Percentiles rank a stretch among this genome's conserved stretches.
Evolutionary conservation across 1,284 basidiomycete species (phyloP).

Genomic region (Gomphus sp.): DNA sequence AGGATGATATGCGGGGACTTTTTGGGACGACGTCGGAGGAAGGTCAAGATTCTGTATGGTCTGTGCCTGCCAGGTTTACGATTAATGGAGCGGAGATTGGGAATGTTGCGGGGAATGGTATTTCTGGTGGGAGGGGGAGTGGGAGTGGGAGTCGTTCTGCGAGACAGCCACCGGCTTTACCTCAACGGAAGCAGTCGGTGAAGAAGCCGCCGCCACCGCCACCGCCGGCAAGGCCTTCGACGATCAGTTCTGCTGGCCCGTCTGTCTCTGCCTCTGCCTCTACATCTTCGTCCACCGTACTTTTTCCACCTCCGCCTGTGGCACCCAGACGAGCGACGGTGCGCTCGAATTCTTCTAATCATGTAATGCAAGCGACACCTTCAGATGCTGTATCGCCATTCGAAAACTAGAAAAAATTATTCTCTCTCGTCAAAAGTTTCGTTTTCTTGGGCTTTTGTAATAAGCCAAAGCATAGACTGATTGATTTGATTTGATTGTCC

Average conservation of each 20-base stretch:
- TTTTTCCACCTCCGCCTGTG: neutral
- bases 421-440: neutral
- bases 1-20: too few species aligned
- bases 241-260: neutral
- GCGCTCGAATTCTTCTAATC: neutral
- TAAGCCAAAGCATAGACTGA: neutral
- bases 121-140: neutral
- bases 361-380: neutral
- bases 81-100: neutral
- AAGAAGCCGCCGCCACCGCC: constrained; percentile 12
- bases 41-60: neutral
- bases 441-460: neutral
- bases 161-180: constrained; percentile 13
- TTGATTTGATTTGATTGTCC: too few species aligned
- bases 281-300: neutral
- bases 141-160: neutral
- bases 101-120: neutral
- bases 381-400: neutral
- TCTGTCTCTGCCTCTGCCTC: neutral
- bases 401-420: neutral
- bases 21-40: too few species aligned
- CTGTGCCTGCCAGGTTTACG: neutral
- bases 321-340: neutral
- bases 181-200: constrained; percentile 7
- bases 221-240: constrained; percentile 9